A percentile compares a stretch with the other conserved stretches of the same genome.
These are phyloP conservation scores for Colletotrichum cordylinicola DNA, from an alignment of 2,329 filamentous ascomycete species.

Conservation along the genomic window DNA sequence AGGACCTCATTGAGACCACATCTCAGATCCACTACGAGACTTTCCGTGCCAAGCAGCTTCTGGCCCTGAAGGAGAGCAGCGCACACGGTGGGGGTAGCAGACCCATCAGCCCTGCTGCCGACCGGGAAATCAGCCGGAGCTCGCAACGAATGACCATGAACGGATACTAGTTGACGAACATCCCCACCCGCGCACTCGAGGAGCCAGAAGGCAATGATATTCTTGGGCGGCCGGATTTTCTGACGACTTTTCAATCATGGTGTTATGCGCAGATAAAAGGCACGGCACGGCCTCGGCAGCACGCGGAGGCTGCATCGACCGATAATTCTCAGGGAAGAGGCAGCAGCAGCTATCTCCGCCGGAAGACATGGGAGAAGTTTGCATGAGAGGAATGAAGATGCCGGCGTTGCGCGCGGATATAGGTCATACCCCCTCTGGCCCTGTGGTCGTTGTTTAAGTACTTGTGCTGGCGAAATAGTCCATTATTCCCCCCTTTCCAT, in stretches of 20 bases:
- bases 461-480: slow-evolving; percentile 17
- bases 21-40: slow-evolving; percentile 99
- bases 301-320: slow-evolving; percentile 6
- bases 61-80: slow-evolving; percentile 98
- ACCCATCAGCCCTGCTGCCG: slow-evolving; percentile 93
- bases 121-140: slow-evolving; percentile 94
- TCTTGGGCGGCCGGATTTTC: slow-evolving; percentile 14
- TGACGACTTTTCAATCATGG: slow-evolving; percentile 23
- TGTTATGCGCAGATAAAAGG: slow-evolving; percentile 23
- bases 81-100: slow-evolving; percentile 82
- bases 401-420: slow-evolving; percentile 11
- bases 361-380: slow-evolving; percentile 2
- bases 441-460: slow-evolving; percentile 17
- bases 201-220: slow-evolving; percentile 18
- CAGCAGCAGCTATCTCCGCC: not conserved
- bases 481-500: slow-evolving; percentile 31
- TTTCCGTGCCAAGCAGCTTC: slow-evolving; percentile 98
- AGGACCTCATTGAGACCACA: slow-evolving; percentile 98
- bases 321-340: not conserved
- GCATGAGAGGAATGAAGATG: slow-evolving; percentile 2
- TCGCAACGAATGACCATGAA: slow-evolving; percentile 99
- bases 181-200: slow-evolving; percentile 9
- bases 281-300: slow-evolving; percentile 13
- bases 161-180: slow-evolving; percentile 74
- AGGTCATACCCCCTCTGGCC: slow-evolving; percentile 9